phyloP scores from a whole-genome alignment of 148 eudicot genomes.

The Rhododendron ovatum region DNA sequence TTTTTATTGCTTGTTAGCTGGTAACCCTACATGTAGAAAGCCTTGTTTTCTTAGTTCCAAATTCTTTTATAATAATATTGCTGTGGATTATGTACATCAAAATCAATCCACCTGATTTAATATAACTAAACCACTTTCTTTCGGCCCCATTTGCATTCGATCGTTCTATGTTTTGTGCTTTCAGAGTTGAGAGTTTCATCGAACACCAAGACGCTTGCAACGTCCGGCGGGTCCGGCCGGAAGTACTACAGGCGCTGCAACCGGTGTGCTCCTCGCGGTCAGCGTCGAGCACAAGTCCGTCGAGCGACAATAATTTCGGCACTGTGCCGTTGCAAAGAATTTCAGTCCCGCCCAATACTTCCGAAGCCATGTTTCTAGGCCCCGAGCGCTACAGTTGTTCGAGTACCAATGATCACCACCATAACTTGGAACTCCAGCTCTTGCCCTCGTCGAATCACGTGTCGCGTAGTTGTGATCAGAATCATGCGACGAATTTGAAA shows the following conservation, averaged over 20 bases:
- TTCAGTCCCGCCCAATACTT: neutral
- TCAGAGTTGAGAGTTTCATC: constrained; percentile 78
- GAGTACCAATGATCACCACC: constrained; percentile 6
- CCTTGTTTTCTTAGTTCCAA: neutral
- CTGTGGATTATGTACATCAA: neutral
- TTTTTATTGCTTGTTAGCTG: constrained; percentile 21
- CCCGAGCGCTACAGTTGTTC: neutral
- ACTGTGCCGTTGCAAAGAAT: constrained; percentile 12
- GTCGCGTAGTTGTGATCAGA: constrained; percentile 16
- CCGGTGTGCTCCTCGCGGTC: constrained; percentile 39
- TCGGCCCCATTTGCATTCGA: neutral
- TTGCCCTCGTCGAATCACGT: constrained; percentile 21
- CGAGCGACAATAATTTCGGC: constrained; percentile 36
- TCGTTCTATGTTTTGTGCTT: neutral
- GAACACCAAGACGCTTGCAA: constrained; percentile 82
- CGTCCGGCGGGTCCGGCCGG: constrained; percentile 36
- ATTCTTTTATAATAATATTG: neutral
- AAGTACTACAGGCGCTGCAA: constrained; percentile 15
- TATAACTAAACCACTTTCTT: neutral
- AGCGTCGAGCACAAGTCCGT: constrained; percentile 59
- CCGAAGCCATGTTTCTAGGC: neutral
- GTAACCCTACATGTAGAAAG: constrained; percentile 22
- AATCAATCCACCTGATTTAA: neutral
- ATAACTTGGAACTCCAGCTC: constrained; percentile 54
- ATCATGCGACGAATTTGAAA: constrained; percentile 52